Evolutionary conservation across 306 rosid genomes (phyloP).

Genomic region (Malus sylvestris): DNA sequence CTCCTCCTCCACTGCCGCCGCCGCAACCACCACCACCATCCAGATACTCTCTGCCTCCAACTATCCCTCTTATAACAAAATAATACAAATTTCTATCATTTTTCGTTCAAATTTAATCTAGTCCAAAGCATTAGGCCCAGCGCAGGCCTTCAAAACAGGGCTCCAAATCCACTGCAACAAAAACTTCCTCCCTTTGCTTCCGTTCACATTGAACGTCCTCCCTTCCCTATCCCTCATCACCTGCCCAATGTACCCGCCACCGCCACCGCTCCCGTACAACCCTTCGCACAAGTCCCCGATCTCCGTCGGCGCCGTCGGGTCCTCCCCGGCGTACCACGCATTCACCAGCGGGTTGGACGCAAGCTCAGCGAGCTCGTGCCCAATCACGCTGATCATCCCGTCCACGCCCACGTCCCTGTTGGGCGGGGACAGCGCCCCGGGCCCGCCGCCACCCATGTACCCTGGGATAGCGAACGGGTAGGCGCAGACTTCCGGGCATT

Average conservation of each 20-base stretch:
- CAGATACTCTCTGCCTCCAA: background rate
- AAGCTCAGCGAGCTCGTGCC: constrained; percentile 52
- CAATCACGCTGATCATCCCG: constrained; percentile 60
- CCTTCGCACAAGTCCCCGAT: constrained; percentile 89
- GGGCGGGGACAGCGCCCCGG: constrained; percentile 52
- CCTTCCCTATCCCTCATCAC: constrained; percentile 65
- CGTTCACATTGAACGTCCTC: constrained; percentile 61
- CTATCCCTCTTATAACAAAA: background rate
- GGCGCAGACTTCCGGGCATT: constrained; percentile 88
- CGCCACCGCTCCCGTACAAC: constrained; percentile 80
- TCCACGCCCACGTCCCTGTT: constrained; percentile 42
- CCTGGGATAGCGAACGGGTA: constrained; percentile 82
- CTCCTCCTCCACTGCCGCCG: background rate
- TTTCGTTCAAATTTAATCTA: constrained; percentile 1
- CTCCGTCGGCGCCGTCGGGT: constrained; percentile 93
- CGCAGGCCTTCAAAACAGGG: constrained; percentile 72
- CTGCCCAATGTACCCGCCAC: constrained; percentile 84
- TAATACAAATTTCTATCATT: background rate
- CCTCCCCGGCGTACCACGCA: constrained; percentile 97
- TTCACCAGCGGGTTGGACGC: constrained; percentile 55
- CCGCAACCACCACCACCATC: background rate
- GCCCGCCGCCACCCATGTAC: constrained; percentile 73
- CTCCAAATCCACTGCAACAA: constrained; percentile 92
- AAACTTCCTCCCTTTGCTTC: constrained; percentile 55
- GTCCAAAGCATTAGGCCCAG: constrained; percentile 85